Evolutionary conservation across 1,284 basidiomycete genomes (phyloP).

Genomic region (Leccinum griseonigrum): DNA sequence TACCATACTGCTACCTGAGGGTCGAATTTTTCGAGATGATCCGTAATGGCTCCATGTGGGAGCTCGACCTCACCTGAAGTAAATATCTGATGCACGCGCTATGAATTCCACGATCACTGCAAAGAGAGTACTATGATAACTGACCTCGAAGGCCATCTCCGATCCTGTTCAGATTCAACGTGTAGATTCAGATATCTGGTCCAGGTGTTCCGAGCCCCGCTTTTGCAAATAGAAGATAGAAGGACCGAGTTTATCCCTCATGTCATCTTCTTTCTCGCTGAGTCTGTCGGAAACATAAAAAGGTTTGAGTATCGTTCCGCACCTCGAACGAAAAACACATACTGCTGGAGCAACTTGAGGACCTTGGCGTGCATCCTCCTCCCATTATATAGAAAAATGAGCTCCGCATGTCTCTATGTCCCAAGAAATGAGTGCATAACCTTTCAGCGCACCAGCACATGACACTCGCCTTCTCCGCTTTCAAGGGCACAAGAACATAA

Average conservation of each 20-base stretch:
- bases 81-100: slow-evolving; percentile 66
- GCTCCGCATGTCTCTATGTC: slow-evolving; percentile 82
- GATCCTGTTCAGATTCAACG: slow-evolving; percentile 83
- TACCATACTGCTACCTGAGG: slow-evolving; percentile 71
- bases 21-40: slow-evolving; percentile 75
- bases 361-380: slow-evolving; percentile 96
- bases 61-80: slow-evolving; percentile 92
- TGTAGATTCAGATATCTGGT: slow-evolving; percentile 77
- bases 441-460: not conserved
- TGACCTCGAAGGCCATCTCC: slow-evolving; percentile 75
- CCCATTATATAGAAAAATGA: slow-evolving; percentile 90
- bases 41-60: slow-evolving; percentile 72
- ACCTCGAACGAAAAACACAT: not conserved
- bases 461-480: not conserved
- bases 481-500: not conserved
- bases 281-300: slow-evolving; percentile 46
- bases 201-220: slow-evolving; percentile 76
- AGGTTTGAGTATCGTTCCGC: not conserved
- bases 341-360: slow-evolving; percentile 79
- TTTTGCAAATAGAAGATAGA: slow-evolving; percentile 92
- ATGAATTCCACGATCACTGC: not conserved
- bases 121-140: slow-evolving; percentile 6
- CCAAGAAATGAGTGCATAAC: slow-evolving; percentile 1
- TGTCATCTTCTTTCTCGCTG: slow-evolving; percentile 76
- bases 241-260: slow-evolving; percentile 77